These are phyloP conservation scores for Solanum chilense DNA, from an alignment of 257 asterid species.

Conservation along the genomic window DNA sequence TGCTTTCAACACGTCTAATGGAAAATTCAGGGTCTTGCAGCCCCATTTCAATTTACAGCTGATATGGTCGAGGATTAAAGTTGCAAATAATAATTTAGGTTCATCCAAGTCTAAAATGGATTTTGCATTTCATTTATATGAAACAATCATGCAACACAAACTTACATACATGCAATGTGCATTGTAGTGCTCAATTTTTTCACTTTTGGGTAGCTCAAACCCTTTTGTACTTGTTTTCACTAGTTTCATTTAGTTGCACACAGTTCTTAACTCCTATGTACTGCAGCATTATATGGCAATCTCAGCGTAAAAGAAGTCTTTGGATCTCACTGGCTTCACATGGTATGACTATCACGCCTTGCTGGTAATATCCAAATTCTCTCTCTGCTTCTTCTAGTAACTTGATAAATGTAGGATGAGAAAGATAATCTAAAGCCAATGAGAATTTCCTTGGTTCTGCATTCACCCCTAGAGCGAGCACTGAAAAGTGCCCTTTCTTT, in stretches of 20 bases:
- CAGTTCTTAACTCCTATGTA: not conserved
- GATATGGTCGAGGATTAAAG: not conserved
- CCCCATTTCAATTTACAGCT: not conserved
- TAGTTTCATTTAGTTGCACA: not conserved
- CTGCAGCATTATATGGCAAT: not conserved
- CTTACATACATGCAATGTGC: not conserved
- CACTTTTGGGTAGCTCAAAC: not conserved
- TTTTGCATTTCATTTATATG: not conserved
- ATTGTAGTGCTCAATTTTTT: not conserved
- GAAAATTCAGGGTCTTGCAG: not conserved
- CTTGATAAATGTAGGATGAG: conserved; percentile 29
- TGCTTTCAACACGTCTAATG: not conserved
- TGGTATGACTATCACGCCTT: conserved; percentile 30
- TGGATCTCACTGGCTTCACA: conserved; percentile 39
- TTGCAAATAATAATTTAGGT: not conserved
- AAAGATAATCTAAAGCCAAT: conserved; percentile 18
- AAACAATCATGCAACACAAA: not conserved
- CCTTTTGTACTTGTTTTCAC: not conserved
- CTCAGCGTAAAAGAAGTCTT: not conserved
- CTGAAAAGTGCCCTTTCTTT: conserved; percentile 23
- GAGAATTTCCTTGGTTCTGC: conserved; percentile 27
- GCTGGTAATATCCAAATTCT: conserved; percentile 29
- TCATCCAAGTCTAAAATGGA: not conserved
- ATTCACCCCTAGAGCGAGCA: conserved; percentile 11
- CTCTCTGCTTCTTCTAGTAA: conserved; percentile 39